Base-by-base conservation (phyloP, 2,329 filamentous ascomycete genomes). In the Penicillium sp. region DNA sequence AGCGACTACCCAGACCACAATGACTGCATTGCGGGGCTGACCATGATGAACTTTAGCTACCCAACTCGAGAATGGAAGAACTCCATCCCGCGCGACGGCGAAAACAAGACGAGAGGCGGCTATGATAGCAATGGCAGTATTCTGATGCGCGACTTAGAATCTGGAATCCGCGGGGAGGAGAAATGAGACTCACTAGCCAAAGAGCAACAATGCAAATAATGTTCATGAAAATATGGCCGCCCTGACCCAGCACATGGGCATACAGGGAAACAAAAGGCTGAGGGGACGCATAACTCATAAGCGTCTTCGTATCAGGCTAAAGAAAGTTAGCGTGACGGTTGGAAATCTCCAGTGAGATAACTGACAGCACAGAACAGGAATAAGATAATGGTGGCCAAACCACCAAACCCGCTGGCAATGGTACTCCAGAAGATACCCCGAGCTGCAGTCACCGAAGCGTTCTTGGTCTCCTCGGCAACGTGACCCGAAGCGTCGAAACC, bases 401-500 rank as follows among this genome's bases (percentile, higher is more conserved):
- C 76, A 1, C 76, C 74, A 6, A 77, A 50, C 1, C 74, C 76
- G 34, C 75, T 77, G 6, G 67, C 72, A 5, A 76, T 66, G 1
- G 76, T 77, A 50, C 75, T 78, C 68, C 72, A 77, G 57, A 79
- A 80, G 39, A 79, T 79, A 23, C 74, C 76, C 15, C 71, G 64
- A 0, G 76, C 76, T 6, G 76, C 75, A n/a, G 72, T 68, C 1
- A 74, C 32, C 13, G 65, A 69, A 2, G 75, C 76, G 43, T 79
- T 75, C 55, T 77, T 75, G 1, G 76, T 80, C 52, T 79, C 76
- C 47, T 80, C 76, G 0, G 74, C 74, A 17, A 80, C 73, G 46
- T 79, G 76, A 2, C 76, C 76, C 1, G 73, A 75, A 0, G 76
- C 76, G 55, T 80, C 76, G 37, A 77, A 79, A 1, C 76, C 76